These are phyloP conservation scores for Penicillium cosmopolitanum DNA, from an alignment of 495 filamentous ascomycete species.

Conservation along the genomic window DNA sequence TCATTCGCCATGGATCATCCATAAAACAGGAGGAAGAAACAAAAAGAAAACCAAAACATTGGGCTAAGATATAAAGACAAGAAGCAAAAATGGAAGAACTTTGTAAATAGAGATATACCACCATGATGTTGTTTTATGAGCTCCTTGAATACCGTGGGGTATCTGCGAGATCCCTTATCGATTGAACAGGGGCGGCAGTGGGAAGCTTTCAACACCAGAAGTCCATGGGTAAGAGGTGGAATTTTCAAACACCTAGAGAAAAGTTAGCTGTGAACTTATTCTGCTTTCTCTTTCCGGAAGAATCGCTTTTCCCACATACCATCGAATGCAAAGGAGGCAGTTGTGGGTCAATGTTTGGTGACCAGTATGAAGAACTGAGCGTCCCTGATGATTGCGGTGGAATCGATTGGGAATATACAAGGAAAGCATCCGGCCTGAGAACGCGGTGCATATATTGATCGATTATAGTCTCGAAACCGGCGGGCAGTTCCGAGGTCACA, in stretches of 20 bases:
- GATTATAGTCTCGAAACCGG: constrained; percentile 2
- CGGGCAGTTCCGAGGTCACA: background rate
- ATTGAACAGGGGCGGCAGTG: constrained; percentile 4
- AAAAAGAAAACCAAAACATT: background rate
- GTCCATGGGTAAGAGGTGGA: constrained; percentile 7
- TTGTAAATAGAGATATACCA: too few relatives aligned
- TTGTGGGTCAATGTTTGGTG: constrained; percentile 16
- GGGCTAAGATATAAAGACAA: background rate
- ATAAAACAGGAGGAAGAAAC: background rate
- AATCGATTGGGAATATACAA: constrained; percentile 4
- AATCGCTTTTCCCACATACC: background rate
- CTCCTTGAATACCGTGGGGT: background rate
- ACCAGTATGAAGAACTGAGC: constrained; percentile 13
- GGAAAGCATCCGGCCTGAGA: constrained; percentile 18
- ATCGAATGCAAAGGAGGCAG: constrained; percentile 8
- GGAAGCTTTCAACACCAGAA: constrained; percentile 1
- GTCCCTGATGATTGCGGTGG: background rate
- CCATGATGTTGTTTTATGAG: background rate
- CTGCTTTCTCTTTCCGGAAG: background rate
- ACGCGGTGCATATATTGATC: constrained; percentile 18
- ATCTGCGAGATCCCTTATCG: background rate
- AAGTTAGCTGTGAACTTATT: background rate
- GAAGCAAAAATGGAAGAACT: background rate
- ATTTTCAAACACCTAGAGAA: constrained; percentile 1
- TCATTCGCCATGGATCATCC: background rate